Evolutionary conservation across 176 grass and related monocot species (phyloP), one percentile per base, ranked within the genome.

Genomic region (Oryza australiensis): DNA sequence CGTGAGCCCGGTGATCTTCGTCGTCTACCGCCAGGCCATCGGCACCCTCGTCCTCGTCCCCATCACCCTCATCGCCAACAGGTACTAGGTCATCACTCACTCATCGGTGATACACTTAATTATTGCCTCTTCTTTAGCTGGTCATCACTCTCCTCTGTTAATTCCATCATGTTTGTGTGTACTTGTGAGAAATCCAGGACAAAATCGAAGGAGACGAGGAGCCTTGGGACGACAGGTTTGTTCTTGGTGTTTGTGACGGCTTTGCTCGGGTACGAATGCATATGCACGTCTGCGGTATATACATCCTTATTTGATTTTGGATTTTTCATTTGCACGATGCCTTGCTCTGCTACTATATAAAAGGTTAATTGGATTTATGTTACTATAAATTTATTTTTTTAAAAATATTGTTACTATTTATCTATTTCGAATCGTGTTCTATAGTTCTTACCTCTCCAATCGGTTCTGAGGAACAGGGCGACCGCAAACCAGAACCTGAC

Each of bases 1-100:
- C 70, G 75, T 97, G 79, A 90, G 18, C 79, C 85, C 94, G 13
- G 72, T 94, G 83, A 85, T 92, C 15, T 97, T 94, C 78, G 94
- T 97, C 46, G 87, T 94, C 55, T 97, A 94, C 81, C 64, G 91
- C 59, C 87, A 97, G 77, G 84, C 85, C 57, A 63, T 90, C 7
- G 94, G 87, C 78, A 67, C 89, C 22, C 0, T 70, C 23, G 53
- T 92, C 53, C 71, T 94, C 62, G 37, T 83, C 38, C 91, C 87
- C 73, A 46, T 82, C 27, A 59, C 28, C 79, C 3, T 91, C 15
- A 1, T 78, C 1, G 72, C 51, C 63, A 97, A 87, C 12, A 32
- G 86, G 87, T 92, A 59, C 3, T 5, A 40, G 6, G n/a, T 9
- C 3, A 40, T 40, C 38, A 9, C 38, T 40, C 43, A 13, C 3